phyloP scores from a whole-genome alignment of 257 asterid genomes.

The Orobanche coerulescens region DNA sequence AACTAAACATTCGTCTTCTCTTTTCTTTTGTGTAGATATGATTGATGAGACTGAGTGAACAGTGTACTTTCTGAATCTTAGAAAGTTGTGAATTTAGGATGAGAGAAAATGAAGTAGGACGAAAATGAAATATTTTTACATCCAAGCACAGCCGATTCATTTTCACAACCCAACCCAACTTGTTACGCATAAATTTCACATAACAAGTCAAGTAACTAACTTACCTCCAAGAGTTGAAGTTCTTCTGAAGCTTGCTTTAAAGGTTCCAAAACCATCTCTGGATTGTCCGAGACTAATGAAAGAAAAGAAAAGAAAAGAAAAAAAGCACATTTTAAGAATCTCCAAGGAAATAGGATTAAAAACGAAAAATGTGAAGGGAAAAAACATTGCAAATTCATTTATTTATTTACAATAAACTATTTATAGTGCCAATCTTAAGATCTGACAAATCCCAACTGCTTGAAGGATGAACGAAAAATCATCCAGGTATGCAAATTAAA shows the following conservation, averaged over 20 bases:
- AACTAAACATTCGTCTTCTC: too few relatives aligned
- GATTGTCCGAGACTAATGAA: conserved; percentile 51
- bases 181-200: background rate
- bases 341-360: conserved; percentile 1
- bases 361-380: background rate
- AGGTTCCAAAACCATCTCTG: conserved; percentile 68
- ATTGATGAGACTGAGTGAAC: too few relatives aligned
- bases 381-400: background rate
- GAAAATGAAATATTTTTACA: too few relatives aligned
- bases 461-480: background rate
- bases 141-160: background rate
- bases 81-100: too few relatives aligned
- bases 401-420: too few relatives aligned
- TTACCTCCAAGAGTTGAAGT: conserved; percentile 79
- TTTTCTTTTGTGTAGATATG: too few relatives aligned
- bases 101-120: too few relatives aligned
- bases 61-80: too few relatives aligned
- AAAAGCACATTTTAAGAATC: background rate
- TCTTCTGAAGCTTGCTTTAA: conserved; percentile 81
- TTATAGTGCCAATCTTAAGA: conserved; percentile 7
- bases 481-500: background rate
- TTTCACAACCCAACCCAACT: background rate
- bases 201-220: conserved; percentile 20
- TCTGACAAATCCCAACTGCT: background rate
- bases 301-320: conserved; percentile 14